Base-by-base conservation (phyloP, 2,329 filamentous ascomycete genomes). In the Colletotrichum lindemuthianum region DNA sequence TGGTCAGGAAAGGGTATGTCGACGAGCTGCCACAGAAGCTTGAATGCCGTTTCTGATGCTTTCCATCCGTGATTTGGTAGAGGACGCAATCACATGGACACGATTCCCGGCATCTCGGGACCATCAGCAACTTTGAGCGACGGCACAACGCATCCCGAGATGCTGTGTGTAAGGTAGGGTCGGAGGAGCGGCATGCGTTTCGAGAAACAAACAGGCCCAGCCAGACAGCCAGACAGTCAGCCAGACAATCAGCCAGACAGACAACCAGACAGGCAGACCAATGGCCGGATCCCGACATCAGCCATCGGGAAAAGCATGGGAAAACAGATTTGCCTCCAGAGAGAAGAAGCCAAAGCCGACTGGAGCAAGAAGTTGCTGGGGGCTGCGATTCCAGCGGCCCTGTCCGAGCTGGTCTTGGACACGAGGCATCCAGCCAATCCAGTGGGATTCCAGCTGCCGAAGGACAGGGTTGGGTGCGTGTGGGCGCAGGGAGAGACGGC, bases 301-400 rank as follows among this genome's bases (percentile, higher is more conserved):
- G 24, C 24, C 24, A 24, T 24, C 24, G 24, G 24, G 24, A 24
- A 24, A 24, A 24, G 53, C 15, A 32, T 33, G 40, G 50, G 40
- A 47, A 57, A 50, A 32, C 44, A 51, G 45, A 60, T 45, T 50
- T 50, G 57, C 57, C 57, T 60, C 61, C 61, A 60, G 61, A 40
- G 61, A 56, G 44, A 56, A 51, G 7, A 15, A 56, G 50, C 57
- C 50, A 65, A 65, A 60, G 61, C 57, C 61, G 44, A 53, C 34
- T 54, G 54, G 24, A 24, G 24, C 24, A 24, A 24, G 24, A 24
- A 3, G 3, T 24, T 4, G 24, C 4, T 24, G 24, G 24, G 24
- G 24, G 24, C 24, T 4, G 24, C 24, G 24, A 24, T 24, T 24
- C 24, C 24, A 24, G 24, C 24, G 24, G 24, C 24, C 24, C 24